Percentiles rank a stretch among this genome's conserved stretches.
Evolutionary conservation across 768 basidiomycete species (phyloP).

Genomic region (Panellus pusillus): DNA sequence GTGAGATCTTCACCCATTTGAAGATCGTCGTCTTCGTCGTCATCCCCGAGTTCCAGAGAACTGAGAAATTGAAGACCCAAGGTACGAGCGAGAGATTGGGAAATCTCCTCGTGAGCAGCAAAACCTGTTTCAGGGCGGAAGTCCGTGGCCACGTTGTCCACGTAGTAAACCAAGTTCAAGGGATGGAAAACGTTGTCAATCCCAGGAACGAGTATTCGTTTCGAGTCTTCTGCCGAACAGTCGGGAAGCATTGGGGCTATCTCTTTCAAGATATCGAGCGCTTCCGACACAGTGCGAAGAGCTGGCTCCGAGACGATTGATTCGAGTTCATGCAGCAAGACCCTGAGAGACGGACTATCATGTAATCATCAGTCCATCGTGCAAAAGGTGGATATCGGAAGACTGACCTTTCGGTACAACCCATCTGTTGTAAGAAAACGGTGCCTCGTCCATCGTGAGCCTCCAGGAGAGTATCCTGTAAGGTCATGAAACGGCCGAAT

Average conservation of each 20-base stretch:
- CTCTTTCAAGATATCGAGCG: constrained; percentile 9
- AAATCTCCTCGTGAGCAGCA: constrained; percentile 2
- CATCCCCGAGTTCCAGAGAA: constrained; percentile 17
- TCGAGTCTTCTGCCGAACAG: neutral
- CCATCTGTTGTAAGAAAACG: constrained; percentile 12
- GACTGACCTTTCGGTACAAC: constrained; percentile 12
- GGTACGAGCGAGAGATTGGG: constrained; percentile 11
- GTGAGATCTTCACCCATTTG: constrained; percentile 30
- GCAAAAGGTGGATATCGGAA: neutral
- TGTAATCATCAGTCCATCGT: neutral
- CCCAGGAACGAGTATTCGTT: constrained; percentile 9
- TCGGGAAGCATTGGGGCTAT: neutral
- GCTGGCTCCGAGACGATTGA: neutral
- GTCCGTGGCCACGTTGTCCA: neutral
- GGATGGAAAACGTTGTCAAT: constrained; percentile 9
- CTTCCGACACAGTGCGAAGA: neutral
- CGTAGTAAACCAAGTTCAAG: constrained; percentile 1
- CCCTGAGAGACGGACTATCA: constrained; percentile 10
- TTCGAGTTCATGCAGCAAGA: constrained; percentile 12
- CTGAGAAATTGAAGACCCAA: constrained; percentile 17
- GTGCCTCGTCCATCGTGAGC: neutral
- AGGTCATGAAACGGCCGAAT: constrained; percentile 7
- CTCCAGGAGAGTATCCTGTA: constrained; percentile 3
- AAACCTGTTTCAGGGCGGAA: constrained; percentile 10
- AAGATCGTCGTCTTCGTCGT: constrained; percentile 19